Percentiles rank a stretch among this genome's conserved stretches.
Evolutionary conservation across 164 flowering plant species (phyloP).

Genomic region (Vitis amurensis): DNA sequence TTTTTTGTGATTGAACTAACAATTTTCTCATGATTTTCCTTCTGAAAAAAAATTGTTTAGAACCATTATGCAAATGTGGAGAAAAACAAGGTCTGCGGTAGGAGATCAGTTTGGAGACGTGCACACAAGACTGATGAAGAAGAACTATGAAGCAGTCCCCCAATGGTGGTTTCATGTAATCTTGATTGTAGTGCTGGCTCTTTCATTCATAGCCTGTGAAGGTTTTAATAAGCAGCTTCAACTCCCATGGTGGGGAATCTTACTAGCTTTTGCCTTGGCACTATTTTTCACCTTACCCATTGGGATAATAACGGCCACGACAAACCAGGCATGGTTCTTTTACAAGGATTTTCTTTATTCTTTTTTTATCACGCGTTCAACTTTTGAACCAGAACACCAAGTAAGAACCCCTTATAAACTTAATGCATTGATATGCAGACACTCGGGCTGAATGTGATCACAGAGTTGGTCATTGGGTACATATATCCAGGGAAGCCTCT

Average conservation of each 20-base stretch:
- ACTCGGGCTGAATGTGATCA: too few relatives aligned
- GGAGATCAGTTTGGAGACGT: conserved; percentile 1
- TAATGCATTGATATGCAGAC: too few relatives aligned
- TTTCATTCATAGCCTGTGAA: conserved; percentile 2
- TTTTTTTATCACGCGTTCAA: not conserved
- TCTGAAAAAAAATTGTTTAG: too few relatives aligned
- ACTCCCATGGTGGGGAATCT: conserved; percentile 17
- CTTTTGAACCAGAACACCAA: conserved; percentile 10
- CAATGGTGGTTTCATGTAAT: conserved; percentile 11
- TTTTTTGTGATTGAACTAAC: too few relatives aligned
- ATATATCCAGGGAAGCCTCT: too few relatives aligned
- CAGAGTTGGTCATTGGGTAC: too few relatives aligned
- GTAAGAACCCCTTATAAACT: not conserved
- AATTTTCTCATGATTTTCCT: too few relatives aligned
- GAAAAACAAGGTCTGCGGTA: not conserved
- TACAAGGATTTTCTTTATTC: not conserved
- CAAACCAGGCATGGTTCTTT: not conserved
- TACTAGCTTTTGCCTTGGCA: conserved; percentile 3
- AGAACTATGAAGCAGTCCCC: conserved; percentile 8
- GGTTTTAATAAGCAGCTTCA: conserved; percentile 10
- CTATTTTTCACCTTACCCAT: too few relatives aligned
- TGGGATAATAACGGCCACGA: too few relatives aligned
- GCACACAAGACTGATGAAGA: conserved; percentile 8
- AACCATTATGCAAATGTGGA: not conserved
- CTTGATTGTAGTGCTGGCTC: conserved; percentile 3